phyloP scores from a whole-genome alignment of 495 filamentous ascomycete genomes.

The Baudoinia panamericana region DNA sequence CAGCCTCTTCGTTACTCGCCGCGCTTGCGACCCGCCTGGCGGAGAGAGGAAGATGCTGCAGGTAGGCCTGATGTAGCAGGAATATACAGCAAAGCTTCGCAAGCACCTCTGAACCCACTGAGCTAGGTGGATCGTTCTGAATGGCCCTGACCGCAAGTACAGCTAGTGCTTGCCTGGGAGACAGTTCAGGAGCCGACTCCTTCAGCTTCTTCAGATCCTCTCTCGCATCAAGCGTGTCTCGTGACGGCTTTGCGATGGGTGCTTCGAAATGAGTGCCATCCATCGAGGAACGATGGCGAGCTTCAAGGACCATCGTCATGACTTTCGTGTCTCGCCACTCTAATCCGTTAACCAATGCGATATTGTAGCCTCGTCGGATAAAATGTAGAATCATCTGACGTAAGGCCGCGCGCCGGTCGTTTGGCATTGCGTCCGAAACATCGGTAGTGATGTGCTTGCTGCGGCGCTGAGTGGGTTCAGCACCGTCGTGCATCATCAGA shows the following conservation, averaged over 20 bases:
- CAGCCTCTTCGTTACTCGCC: slow-evolving; percentile 3
- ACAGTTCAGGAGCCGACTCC: not conserved
- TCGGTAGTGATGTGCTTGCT: slow-evolving; percentile 10
- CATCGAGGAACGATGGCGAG: not conserved
- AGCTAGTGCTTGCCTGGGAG: slow-evolving; percentile 9
- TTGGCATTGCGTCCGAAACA: not conserved
- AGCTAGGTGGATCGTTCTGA: not conserved
- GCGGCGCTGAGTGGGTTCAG: slow-evolving; percentile 7
- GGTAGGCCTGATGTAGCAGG: slow-evolving; percentile 14
- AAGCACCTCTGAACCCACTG: not conserved
- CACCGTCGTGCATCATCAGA: slow-evolving; percentile 56
- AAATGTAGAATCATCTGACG: slow-evolving; percentile 39
- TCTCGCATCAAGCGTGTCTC: no score
- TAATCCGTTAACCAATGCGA: slow-evolving; percentile 46
- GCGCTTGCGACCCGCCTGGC: slow-evolving; percentile 2
- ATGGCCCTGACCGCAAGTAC: slow-evolving; percentile 7
- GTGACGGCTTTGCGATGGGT: not conserved
- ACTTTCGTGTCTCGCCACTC: slow-evolving; percentile 51
- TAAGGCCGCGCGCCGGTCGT: slow-evolving; percentile 14
- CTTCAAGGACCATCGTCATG: slow-evolving; percentile 40
- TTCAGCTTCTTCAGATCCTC: not conserved
- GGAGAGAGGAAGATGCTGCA: slow-evolving; percentile 10
- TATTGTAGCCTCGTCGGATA: slow-evolving; percentile 38
- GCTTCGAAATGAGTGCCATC: not conserved
- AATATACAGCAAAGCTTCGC: slow-evolving; percentile 6